phyloP scores from a whole-genome alignment of 139 green algal genomes.

The Monoraphidium neglectum region DNA sequence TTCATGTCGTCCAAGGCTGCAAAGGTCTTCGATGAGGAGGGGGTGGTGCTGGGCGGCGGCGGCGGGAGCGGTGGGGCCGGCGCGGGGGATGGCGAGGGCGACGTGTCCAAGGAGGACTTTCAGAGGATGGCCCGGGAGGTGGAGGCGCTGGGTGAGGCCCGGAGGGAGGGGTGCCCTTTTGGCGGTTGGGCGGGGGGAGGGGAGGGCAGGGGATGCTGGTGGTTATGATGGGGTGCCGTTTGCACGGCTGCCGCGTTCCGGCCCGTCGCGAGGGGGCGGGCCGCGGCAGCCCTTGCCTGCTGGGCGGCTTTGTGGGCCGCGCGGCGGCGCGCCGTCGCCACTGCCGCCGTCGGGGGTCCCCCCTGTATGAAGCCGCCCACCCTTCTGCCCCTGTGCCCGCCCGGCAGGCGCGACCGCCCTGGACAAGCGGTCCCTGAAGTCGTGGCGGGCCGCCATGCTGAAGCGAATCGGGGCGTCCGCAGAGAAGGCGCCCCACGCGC shows the following conservation, averaged over 20 bases:
- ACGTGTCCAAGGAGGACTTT: constrained; percentile 49
- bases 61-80: too few relatives aligned
- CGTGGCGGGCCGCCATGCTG: constrained; percentile 59
- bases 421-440: constrained; percentile 62
- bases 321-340: too few relatives aligned
- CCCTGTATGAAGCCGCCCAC: background rate
- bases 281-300: background rate
- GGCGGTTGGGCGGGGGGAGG: background rate
- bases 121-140: constrained; percentile 57
- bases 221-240: background rate
- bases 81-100: constrained; percentile 1
- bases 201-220: background rate
- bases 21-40: too few relatives aligned
- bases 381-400: background rate
- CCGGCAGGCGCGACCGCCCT: constrained; percentile 51
- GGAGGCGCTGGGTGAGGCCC: constrained; percentile 58
- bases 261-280: background rate
- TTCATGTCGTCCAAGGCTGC: too few relatives aligned
- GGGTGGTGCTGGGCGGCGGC: too few relatives aligned
- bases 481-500: constrained; percentile 42
- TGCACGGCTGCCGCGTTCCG: background rate
- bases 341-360: too few relatives aligned
- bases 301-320: background rate
- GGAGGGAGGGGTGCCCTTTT: background rate
- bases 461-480: constrained; percentile 49